Conservation (phyloP, 495 filamentous ascomycete species). For the Trichocladium antarcticum region DNA sequence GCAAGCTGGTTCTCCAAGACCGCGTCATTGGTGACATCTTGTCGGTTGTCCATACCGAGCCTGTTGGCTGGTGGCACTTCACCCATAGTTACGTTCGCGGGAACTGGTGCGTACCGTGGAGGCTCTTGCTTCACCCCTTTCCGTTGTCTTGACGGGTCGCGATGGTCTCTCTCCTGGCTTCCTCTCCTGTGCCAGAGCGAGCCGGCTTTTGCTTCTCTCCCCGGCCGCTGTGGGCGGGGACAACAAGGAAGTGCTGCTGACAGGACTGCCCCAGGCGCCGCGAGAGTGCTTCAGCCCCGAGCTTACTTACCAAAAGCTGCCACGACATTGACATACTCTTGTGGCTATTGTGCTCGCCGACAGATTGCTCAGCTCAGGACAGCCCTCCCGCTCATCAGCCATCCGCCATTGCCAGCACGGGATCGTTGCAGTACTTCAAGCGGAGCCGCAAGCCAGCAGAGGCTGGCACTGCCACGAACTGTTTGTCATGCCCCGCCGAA, state of each 20-base stretch:
- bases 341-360: slow-evolving; percentile 70
- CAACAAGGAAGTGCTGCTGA: background rate
- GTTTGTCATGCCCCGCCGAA: slow-evolving; percentile 65
- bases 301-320: slow-evolving; percentile 84
- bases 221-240: no score
- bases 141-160: background rate
- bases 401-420: slow-evolving; percentile 56
- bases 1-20: slow-evolving; percentile 63
- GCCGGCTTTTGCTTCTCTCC: no score
- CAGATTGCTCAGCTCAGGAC: slow-evolving; percentile 24
- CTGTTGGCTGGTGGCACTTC: slow-evolving; percentile 95
- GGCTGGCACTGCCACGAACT: slow-evolving; percentile 76
- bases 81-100: slow-evolving; percentile 85
- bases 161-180: no score
- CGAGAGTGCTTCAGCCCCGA: slow-evolving; percentile 57
- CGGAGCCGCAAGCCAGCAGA: slow-evolving; percentile 56
- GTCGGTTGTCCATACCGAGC: slow-evolving; percentile 82
- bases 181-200: no score
- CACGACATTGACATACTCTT: slow-evolving; percentile 88
- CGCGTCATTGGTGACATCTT: slow-evolving; percentile 73
- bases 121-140: background rate
- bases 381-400: slow-evolving; percentile 56
- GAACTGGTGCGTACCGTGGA: slow-evolving; percentile 48
- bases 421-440: slow-evolving; percentile 63
- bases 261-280: slow-evolving; percentile 44